Evolutionary conservation across 192 early-diverging fungal species (phyloP).

Genomic region (Powellomyces hirtus): DNA sequence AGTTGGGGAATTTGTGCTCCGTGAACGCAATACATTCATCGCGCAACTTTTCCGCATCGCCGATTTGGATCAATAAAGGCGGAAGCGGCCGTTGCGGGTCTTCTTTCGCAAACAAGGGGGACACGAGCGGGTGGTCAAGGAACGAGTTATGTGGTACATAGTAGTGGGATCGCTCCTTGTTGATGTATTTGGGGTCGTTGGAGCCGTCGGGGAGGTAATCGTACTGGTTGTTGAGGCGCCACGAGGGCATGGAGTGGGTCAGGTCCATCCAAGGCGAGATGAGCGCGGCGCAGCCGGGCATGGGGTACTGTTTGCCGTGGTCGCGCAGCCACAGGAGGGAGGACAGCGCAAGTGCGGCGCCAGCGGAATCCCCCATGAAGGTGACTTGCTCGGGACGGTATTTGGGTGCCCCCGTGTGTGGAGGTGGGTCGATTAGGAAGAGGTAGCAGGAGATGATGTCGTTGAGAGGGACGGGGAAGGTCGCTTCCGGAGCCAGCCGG

Average conservation of each 20-base stretch:
- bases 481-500: constrained; percentile 73
- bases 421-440: constrained; percentile 55
- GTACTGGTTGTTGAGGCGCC: constrained; percentile 30
- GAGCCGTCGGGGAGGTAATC: constrained; percentile 39
- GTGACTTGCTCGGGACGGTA: constrained; percentile 41
- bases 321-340: constrained; percentile 41
- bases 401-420: constrained; percentile 3
- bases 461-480: constrained; percentile 79
- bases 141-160: constrained; percentile 32
- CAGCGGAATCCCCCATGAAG: constrained; percentile 53
- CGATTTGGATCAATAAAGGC: constrained; percentile 48
- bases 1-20: constrained; percentile 4
- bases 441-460: constrained; percentile 78
- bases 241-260: constrained; percentile 50
- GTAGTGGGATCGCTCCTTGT: constrained; percentile 19
- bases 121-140: constrained; percentile 40
- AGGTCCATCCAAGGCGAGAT: constrained; percentile 70
- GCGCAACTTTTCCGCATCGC: constrained; percentile 46
- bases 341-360: constrained; percentile 51
- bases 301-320: constrained; percentile 9
- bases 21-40: constrained; percentile 47
- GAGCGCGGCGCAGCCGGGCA: constrained; percentile 54
- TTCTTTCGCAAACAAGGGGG: constrained; percentile 42
- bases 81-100: constrained; percentile 24
- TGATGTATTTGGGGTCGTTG: constrained; percentile 32